Evolutionary conservation across 228 moss, liverwort and hornwort species (phyloP), one percentile per base, ranked within the genome.

Genomic region (Sphagnum magellanicum): DNA sequence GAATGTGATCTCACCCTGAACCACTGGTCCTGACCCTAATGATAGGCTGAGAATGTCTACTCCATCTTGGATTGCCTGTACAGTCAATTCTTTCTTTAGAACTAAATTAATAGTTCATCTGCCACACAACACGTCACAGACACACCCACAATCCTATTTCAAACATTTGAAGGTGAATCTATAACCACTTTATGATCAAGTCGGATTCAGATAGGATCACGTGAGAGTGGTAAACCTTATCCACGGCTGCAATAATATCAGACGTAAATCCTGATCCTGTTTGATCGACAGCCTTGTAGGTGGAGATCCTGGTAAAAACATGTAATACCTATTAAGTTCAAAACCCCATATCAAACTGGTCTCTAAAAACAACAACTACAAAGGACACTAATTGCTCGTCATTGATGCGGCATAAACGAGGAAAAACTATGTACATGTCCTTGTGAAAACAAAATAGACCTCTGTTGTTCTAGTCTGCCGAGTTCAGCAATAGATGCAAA

Each of bases 41-140:
- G 86, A 86, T 67, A 86, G 75, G 65, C 78, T 86, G 10, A 86
- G 59, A 13, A 86, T 62, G 9, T 83, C n/a, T 13, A 86, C 86
- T 70, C 79, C 74, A 69, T 86, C 86, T 12, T 16, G 8, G 5
- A 83, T 65, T 52, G 79, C 80, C 83, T 86, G 75, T 32, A 60
- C 50, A 6, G 47, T 16, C 8, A 63, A 60, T 52, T n/a, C 51
- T 6, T 48, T 57, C 58, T 50, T 64, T 47, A 16, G 64, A 50
- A 12, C 12, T 50, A 12, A 12, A 14, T 64, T 4, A 5, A 64
- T 8, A 48, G 14, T 50, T n/a, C 64, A 50, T 8, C 14, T 8
- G 14, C 48, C 49, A 48, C 11, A 49, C 4, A 8, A 11, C 48
- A 4, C 11, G 5, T 4, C 48, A 17, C 11, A 5, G 64, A 11